Conservation (phyloP, 148 eudicot species). For the Chenopodium suecicum region DNA sequence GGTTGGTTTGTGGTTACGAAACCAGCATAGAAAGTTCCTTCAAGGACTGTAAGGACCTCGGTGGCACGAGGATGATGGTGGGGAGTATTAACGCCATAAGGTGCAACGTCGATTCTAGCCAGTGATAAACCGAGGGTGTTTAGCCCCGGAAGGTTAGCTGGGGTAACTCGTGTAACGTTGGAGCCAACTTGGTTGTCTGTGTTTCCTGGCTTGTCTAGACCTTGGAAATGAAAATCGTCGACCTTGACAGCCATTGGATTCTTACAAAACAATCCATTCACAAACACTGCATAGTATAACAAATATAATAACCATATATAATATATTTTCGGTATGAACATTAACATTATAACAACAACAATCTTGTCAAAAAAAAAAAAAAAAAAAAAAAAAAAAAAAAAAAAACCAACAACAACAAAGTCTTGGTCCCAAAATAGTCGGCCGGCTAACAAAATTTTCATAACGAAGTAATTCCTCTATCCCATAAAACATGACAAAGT, state of each 20-base stretch:
- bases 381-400: too few species aligned
- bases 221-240: conserved; percentile 12
- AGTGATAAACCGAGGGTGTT: conserved; percentile 25
- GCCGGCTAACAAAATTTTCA: too few species aligned
- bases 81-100: conserved; percentile 18
- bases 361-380: too few species aligned
- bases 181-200: conserved; percentile 19
- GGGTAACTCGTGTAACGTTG: conserved; percentile 11
- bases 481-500: too few species aligned
- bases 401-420: not conserved
- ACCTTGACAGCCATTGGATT: conserved; percentile 9
- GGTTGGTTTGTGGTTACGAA: conserved; percentile 16
- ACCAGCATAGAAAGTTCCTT: not conserved
- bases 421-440: too few species aligned
- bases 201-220: conserved; percentile 21
- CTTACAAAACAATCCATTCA: conserved; percentile 21
- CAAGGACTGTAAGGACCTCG: conserved; percentile 19
- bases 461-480: too few species aligned
- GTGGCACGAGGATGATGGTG: conserved; percentile 28
- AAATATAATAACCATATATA: too few species aligned
- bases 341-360: too few species aligned
- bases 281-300: conserved; percentile 4
- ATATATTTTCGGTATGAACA: too few species aligned
- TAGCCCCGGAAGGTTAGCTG: conserved; percentile 12
- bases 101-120: conserved; percentile 23